Evolutionary conservation across 2,329 filamentous ascomycete species (phyloP).

Genomic region (Alternaria arborescens): DNA sequence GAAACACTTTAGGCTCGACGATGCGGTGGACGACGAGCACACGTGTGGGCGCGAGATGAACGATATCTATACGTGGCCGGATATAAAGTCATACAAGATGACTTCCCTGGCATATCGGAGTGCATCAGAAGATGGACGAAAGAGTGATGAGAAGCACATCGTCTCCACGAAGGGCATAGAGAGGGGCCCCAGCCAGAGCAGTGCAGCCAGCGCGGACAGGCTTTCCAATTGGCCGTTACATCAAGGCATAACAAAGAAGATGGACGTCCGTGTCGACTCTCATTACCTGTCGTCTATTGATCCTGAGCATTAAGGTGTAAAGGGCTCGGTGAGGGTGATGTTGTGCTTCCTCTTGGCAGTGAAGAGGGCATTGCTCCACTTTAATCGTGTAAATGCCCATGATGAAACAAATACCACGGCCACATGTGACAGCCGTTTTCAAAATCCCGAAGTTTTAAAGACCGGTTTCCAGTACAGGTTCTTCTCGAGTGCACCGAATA

Average conservation of each 20-base stretch:
- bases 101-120: neutral
- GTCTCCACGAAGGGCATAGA: neutral
- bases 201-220: neutral
- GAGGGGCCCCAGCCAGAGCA: neutral
- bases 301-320: neutral
- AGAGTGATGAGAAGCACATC: neutral
- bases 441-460: neutral
- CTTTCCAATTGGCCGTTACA: neutral
- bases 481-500: neutral
- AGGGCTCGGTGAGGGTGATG: neutral
- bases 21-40: neutral
- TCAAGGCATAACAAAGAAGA: conserved; percentile 5
- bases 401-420: neutral
- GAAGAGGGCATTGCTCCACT: neutral
- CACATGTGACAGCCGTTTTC: neutral
- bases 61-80: neutral
- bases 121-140: neutral
- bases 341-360: neutral
- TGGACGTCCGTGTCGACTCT: conserved; percentile 1
- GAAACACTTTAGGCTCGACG: neutral
- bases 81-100: neutral
- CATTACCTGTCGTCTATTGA: neutral
- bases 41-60: neutral
- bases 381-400: neutral
- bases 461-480: neutral